A percentile compares a stretch with the other conserved stretches of the same genome.
Conservation (phyloP, 129 eudicot genomes). For the Gnaphalium uliginosum region DNA sequence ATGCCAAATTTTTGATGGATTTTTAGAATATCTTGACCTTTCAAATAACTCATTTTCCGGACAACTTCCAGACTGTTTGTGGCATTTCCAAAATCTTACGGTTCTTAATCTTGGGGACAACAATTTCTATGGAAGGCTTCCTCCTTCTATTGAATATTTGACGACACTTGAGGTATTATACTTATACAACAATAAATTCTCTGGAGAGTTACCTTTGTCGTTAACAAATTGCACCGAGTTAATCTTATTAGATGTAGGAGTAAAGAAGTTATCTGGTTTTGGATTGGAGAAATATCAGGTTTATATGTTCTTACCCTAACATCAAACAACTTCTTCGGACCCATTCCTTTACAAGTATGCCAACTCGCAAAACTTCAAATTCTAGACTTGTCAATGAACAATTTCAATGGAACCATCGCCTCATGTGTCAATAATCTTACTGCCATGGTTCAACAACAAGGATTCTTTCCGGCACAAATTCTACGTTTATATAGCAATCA, state of each 20-base stretch:
- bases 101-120: background rate
- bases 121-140: background rate
- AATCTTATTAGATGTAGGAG: background rate
- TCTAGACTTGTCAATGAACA: constrained; percentile 38
- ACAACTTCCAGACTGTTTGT: constrained; percentile 4
- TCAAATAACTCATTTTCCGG: background rate
- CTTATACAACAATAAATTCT: background rate
- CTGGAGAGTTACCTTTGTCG: background rate
- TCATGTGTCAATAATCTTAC: constrained; percentile 20
- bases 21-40: constrained; percentile 1
- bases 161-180: background rate
- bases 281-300: constrained; percentile 5
- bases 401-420: constrained; percentile 28
- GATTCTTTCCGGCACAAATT: background rate
- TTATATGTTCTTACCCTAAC: background rate
- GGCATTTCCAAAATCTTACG: background rate
- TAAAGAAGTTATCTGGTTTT: background rate
- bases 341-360: constrained; percentile 22
- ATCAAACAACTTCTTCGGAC: constrained; percentile 10
- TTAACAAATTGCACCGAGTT: background rate
- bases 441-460: constrained; percentile 15
- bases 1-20: background rate
- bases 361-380: constrained; percentile 17
- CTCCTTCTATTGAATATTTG: background rate
- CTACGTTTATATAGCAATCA: background rate